These are phyloP conservation scores for Plasmodium knowlesi DNA, from an alignment of 169 alveolate species.

Conservation along the genomic window DNA sequence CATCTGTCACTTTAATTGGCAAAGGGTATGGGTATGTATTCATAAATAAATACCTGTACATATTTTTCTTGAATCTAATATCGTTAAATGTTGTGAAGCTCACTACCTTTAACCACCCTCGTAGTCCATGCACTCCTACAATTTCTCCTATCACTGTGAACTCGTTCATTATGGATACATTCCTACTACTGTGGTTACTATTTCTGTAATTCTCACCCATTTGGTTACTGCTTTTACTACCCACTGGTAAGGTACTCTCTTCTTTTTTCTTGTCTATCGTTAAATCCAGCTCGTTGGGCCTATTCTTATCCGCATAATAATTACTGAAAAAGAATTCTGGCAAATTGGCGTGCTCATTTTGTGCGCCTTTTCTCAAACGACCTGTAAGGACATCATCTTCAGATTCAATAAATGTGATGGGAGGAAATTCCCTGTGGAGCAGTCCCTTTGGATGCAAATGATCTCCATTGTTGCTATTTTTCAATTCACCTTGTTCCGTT, in stretches of 20 bases:
- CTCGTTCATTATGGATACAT: constrained; percentile 14
- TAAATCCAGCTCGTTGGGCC: constrained; percentile 44
- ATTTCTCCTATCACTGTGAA: constrained; percentile 69
- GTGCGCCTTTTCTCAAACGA: neutral
- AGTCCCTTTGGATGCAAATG: neutral
- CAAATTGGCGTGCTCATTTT: neutral
- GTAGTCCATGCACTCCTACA: constrained; percentile 62
- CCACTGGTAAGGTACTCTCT: neutral
- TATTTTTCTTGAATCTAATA: constrained; percentile 36
- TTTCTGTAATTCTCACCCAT: neutral
- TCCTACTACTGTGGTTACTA: neutral
- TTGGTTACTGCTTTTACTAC: neutral
- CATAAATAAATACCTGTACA: constrained; percentile 67
- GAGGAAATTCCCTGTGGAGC: neutral
- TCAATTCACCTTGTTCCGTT: neutral
- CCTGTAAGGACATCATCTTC: constrained; percentile 26
- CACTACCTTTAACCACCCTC: constrained; percentile 42
- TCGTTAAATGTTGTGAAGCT: constrained; percentile 72
- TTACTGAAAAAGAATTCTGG: constrained; percentile 18
- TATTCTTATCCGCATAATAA: constrained; percentile 21
- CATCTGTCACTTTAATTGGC: constrained; percentile 49
- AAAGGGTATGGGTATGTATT: constrained; percentile 50
- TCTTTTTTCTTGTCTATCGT: neutral
- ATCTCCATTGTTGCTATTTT: neutral
- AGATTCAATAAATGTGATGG: constrained; percentile 6